These are phyloP conservation scores for Pholiota microspora DNA, from an alignment of 768 basidiomycete genomes.

Conservation along the genomic window DNA sequence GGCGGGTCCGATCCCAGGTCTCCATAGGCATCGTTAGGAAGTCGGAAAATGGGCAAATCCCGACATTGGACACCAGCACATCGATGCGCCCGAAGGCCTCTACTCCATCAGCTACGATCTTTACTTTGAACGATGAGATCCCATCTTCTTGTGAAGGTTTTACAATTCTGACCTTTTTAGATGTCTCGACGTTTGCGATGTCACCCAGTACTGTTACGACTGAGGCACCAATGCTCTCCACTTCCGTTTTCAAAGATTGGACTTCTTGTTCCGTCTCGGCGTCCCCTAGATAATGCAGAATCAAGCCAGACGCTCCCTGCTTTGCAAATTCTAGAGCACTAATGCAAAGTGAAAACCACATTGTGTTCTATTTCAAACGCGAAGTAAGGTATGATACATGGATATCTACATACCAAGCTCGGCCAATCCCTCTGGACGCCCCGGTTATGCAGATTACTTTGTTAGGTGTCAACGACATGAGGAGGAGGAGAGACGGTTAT, in stretches of 20 bases:
- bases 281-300: conserved; percentile 70
- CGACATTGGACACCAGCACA: conserved; percentile 43
- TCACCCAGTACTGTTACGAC: conserved; percentile 60
- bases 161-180: conserved; percentile 46
- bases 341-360: not conserved
- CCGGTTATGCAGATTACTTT: conserved; percentile 75
- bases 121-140: not conserved
- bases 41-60: conserved; percentile 77
- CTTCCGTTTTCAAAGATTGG: conserved; percentile 39
- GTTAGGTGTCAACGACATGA: conserved; percentile 43
- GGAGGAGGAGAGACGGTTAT: conserved; percentile 3
- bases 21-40: conserved; percentile 67
- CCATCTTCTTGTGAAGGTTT: not conserved
- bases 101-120: conserved; percentile 65
- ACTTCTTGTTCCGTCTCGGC: conserved; percentile 50
- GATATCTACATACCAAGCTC: conserved; percentile 44
- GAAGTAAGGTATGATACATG: not conserved
- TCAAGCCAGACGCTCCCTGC: conserved; percentile 61
- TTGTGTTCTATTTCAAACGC: not conserved
- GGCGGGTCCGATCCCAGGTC: conserved; percentile 62
- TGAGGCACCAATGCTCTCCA: conserved; percentile 37
- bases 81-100: conserved; percentile 64
- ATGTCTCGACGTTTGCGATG: conserved; percentile 57
- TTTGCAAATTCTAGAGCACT: conserved; percentile 61
- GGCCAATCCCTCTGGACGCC: conserved; percentile 71